Conservation (phyloP, 2,329 filamentous ascomycete species). For the Aspergillus floridensis region DNA sequence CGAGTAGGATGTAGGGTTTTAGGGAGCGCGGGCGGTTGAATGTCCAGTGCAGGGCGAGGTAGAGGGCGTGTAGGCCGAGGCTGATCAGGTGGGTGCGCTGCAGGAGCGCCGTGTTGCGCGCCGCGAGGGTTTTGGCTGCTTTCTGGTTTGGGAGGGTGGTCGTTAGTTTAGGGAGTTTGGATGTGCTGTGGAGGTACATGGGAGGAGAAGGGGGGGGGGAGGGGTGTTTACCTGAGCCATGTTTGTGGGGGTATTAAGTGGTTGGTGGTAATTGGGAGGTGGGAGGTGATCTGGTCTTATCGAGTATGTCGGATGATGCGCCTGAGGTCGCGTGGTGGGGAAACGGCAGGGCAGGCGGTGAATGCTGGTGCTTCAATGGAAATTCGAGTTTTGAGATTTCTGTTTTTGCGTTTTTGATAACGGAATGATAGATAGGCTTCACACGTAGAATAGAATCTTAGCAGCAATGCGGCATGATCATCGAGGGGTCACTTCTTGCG, state of each 20-base stretch:
- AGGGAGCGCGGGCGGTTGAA: conserved; percentile 62
- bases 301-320: conserved; percentile 2
- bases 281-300: background rate
- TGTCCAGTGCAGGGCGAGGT: conserved; percentile 67
- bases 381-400: background rate
- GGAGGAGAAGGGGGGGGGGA: too few species aligned
- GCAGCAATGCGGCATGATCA: background rate
- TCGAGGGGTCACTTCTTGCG: background rate
- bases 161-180: conserved; percentile 5
- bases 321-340: background rate
- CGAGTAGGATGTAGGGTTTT: conserved; percentile 68
- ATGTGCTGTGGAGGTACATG: background rate
- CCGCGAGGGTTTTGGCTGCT: conserved; percentile 63
- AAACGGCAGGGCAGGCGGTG: background rate
- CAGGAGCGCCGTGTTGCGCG: conserved; percentile 72
- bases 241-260: background rate
- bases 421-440: too few species aligned
- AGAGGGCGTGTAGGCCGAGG: conserved; percentile 67
- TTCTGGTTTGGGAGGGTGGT: conserved; percentile 34
- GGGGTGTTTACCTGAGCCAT: conserved; percentile 32
- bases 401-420: too few species aligned
- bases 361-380: background rate
- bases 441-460: too few species aligned
- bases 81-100: conserved; percentile 79
- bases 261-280: background rate